Percentiles rank a stretch among this genome's conserved stretches.
Conservation (phyloP, 176 grass and related monocot species). For the Aegilops tauschii region DNA sequence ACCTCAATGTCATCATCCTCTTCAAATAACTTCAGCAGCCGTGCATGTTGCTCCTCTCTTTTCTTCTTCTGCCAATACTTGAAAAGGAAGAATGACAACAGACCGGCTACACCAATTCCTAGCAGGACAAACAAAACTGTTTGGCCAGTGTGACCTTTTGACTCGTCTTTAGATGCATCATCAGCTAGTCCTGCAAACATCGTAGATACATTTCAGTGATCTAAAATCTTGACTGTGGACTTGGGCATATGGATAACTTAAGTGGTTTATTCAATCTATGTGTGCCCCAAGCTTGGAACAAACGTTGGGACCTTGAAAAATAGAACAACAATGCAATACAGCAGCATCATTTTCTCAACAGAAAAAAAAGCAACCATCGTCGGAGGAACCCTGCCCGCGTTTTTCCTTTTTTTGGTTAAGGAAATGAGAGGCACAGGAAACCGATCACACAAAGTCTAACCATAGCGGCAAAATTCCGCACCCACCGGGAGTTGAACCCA, state of each 20-base stretch:
- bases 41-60: constrained; percentile 84
- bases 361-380: background rate
- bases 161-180: constrained; percentile 54
- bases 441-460: background rate
- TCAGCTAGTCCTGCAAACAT: constrained; percentile 59
- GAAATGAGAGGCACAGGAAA: background rate
- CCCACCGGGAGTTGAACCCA: background rate
- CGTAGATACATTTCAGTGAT: constrained; percentile 10
- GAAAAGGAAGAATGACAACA: constrained; percentile 71
- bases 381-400: background rate
- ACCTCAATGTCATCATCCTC: constrained; percentile 87
- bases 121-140: constrained; percentile 59
- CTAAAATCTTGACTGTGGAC: background rate
- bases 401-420: background rate
- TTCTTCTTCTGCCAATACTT: constrained; percentile 98
- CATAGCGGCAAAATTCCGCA: background rate
- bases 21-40: constrained; percentile 84
- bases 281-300: background rate
- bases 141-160: constrained; percentile 60
- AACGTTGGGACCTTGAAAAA: background rate
- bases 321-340: background rate
- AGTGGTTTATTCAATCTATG: background rate
- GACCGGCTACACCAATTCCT: constrained; percentile 45
- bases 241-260: background rate
- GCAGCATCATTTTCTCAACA: background rate